Conservation (phyloP, 345 rosid genomes). For the Reutealis trisperma region DNA sequence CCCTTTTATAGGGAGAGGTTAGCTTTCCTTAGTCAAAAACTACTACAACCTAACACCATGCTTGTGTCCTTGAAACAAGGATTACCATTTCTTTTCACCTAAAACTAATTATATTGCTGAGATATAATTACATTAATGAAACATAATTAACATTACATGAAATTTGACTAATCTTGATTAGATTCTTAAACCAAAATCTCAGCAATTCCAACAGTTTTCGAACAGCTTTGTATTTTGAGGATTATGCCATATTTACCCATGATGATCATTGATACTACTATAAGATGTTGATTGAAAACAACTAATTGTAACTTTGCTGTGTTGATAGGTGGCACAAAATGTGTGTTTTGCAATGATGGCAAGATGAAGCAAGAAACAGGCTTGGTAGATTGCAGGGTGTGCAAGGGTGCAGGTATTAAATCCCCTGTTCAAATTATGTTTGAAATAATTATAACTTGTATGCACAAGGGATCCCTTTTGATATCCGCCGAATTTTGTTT, state of each 20-base stretch:
- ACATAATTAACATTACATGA: too few relatives aligned
- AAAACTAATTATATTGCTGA: too few relatives aligned
- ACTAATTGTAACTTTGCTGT: background rate
- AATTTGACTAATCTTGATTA: too few relatives aligned
- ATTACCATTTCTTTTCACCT: too few relatives aligned
- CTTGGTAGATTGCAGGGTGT: slow-evolving; percentile 69
- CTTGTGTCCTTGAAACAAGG: too few relatives aligned
- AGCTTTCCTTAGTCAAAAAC: too few relatives aligned
- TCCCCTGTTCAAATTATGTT: background rate
- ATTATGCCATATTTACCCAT: background rate
- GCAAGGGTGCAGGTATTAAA: slow-evolving; percentile 87
- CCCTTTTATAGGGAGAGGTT: too few relatives aligned
- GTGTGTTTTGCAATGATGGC: slow-evolving; percentile 75
- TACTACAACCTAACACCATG: too few relatives aligned
- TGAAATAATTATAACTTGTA: background rate
- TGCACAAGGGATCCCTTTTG: background rate
- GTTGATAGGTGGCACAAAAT: slow-evolving; percentile 81
- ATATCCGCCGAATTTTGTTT: background rate
- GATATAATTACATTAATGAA: too few relatives aligned
- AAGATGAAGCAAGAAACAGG: slow-evolving; percentile 89
- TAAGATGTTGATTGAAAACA: background rate
- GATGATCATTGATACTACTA: background rate
- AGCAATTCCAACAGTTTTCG: too few relatives aligned
- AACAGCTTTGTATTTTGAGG: background rate
- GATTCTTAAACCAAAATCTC: too few relatives aligned